Conservation (phyloP, 257 asterid species). For the Perilla frutescens region DNA sequence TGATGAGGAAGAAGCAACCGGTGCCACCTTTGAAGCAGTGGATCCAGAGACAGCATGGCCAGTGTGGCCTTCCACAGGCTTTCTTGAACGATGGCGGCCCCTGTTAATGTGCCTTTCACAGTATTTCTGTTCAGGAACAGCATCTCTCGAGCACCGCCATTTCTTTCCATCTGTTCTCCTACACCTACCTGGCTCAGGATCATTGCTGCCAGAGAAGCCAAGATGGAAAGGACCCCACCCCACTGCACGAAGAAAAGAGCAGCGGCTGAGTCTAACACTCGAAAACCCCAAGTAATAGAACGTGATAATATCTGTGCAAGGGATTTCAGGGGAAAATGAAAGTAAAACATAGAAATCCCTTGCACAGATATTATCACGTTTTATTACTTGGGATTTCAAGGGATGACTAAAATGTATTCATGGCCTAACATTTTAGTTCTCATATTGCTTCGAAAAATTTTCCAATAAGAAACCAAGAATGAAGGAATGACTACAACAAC, state of each 20-base stretch:
- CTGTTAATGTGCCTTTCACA: slow-evolving; percentile 98
- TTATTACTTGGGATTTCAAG: too few relatives aligned
- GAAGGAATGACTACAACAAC: background rate
- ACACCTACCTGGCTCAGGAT: slow-evolving; percentile 98
- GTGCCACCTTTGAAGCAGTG: slow-evolving; percentile 61
- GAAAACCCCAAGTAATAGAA: background rate
- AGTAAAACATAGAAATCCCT: too few relatives aligned
- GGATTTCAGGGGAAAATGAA: too few relatives aligned
- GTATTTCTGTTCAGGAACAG: slow-evolving; percentile 95
- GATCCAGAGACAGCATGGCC: slow-evolving; percentile 84
- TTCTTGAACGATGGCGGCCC: slow-evolving; percentile 99
- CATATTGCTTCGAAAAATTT: background rate
- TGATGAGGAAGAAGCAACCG: slow-evolving; percentile 59
- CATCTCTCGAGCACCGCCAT: slow-evolving; percentile 99
- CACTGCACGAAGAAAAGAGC: slow-evolving; percentile 47
- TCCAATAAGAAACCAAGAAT: background rate
- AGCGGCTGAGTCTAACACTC: background rate
- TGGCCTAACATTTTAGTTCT: background rate
- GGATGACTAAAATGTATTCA: background rate
- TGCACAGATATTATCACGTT: too few relatives aligned
- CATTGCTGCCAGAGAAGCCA: slow-evolving; percentile 78
- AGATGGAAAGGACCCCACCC: slow-evolving; percentile 93
- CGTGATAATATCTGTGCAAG: background rate
- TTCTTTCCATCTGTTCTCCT: slow-evolving; percentile 99
- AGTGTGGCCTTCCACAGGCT: slow-evolving; percentile 99